Base-by-base conservation (phyloP, 140 eudicot species). In the Anethum foeniculum region DNA sequence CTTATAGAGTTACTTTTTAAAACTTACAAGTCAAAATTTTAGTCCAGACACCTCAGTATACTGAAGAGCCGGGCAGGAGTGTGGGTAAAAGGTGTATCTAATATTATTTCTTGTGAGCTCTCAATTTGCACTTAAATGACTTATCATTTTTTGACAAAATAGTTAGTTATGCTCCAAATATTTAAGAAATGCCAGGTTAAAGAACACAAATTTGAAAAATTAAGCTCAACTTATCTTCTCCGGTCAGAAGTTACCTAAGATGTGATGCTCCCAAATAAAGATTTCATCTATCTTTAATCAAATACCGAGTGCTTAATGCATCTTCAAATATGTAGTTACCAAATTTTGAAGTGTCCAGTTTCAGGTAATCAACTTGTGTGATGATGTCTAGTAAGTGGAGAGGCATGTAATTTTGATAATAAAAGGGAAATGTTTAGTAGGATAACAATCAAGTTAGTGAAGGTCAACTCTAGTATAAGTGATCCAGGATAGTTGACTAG, bases 21-120 rank as follows among this genome's bases (percentile, higher is more conserved):
- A 77, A 15, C 34, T n/a, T 10, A 21, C 25, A 54, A 54, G 64
- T 19, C 27, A 54, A 19, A 19, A 54, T 19, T 52, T 60, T 41
- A 8, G 30, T 58, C 69, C 5, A 60, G 16, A 60, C 16, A 60
- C n/a, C 14, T 58, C 69, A 60, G 34, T 8, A 60, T 60, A 60
- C 69, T 60, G 69, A 60, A 25, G 34, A 60, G 32, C 34, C 27
- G 32, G 69, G 69, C 7, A 60, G 34, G 69, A 60, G 69, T 9
- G 30, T 21, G 69, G 69, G 69, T 60, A 60, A 60, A 60, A 60
- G 69, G 34, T 25, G 69, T 60, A 23, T 58, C 68, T 58, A 1
- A n/a, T 25, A 60, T n/a, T 58, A 60, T n/a, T n/a, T 60, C 34
- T 60, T 60, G 67, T 60, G 69, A 60, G 69, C 32, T 60, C 69